Conservation (phyloP, 495 filamentous ascomycete species). For the Tuber umbilicatum region DNA sequence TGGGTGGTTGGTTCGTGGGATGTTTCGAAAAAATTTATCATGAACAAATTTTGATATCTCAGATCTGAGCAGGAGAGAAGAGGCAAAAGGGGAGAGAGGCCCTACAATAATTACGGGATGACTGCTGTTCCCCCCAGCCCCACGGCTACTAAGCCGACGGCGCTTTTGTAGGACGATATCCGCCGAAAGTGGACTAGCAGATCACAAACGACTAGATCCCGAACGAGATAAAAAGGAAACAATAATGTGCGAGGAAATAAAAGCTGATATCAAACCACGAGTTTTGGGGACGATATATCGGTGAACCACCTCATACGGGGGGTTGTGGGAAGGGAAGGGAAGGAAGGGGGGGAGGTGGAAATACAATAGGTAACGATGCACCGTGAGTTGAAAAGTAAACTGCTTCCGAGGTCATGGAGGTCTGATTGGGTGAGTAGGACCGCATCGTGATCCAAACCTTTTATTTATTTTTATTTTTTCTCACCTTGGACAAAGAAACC, state of each 20-base stretch:
- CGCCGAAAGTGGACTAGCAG: not conserved
- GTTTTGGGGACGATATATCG: not conserved
- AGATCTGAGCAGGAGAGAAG: not conserved
- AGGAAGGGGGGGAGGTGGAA: not conserved
- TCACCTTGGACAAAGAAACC: not conserved
- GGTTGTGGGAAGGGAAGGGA: not conserved
- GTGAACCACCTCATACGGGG: not conserved
- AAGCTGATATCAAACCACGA: not conserved
- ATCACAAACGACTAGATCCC: not conserved
- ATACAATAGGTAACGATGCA: slow-evolving; percentile 13
- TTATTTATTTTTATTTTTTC: not conserved
- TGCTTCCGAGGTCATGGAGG: slow-evolving; percentile 8
- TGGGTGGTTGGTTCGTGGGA: not conserved
- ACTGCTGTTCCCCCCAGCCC: not conserved
- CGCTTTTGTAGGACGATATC: not conserved
- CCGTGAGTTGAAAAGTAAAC: slow-evolving; percentile 8
- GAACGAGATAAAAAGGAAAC: not conserved
- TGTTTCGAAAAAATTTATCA: not conserved
- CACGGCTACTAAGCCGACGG: not conserved
- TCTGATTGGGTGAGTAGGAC: slow-evolving; percentile 27
- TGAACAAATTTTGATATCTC: not conserved
- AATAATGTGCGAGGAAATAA: no score
- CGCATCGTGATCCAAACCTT: slow-evolving; percentile 29
- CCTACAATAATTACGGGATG: not conserved
- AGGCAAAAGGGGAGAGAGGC: not conserved